Percentiles rank a stretch among this genome's conserved stretches.
Evolutionary conservation across 306 rosid genomes (phyloP).

Genomic region (Senna siamea): DNA sequence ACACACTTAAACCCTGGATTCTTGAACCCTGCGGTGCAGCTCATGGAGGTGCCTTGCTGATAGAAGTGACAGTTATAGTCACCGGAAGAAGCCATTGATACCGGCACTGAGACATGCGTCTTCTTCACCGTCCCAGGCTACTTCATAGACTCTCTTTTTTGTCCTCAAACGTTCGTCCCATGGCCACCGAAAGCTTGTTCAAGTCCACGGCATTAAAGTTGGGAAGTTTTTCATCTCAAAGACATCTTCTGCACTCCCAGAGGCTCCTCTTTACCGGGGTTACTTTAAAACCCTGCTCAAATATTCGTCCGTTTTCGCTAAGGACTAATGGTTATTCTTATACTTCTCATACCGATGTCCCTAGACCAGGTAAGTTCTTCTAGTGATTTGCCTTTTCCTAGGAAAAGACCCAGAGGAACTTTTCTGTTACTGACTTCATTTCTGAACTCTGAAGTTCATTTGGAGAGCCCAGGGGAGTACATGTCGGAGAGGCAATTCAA

Average conservation of each 20-base stretch:
- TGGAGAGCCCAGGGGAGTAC: slow-evolving; percentile 47
- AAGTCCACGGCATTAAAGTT: slow-evolving; percentile 44
- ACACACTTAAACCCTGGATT: not conserved
- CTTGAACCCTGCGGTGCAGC: not conserved
- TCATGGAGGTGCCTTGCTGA: slow-evolving; percentile 1
- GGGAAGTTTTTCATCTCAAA: slow-evolving; percentile 34
- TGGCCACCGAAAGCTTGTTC: slow-evolving; percentile 55
- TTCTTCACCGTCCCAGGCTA: slow-evolving; percentile 47
- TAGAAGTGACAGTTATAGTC: not conserved
- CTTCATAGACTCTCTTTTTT: slow-evolving; percentile 44
- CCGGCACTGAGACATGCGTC: slow-evolving; percentile 51
- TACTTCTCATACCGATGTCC: slow-evolving; percentile 47
- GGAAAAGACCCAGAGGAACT: not conserved
- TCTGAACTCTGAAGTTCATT: slow-evolving; percentile 40
- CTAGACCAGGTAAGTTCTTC: slow-evolving; percentile 48
- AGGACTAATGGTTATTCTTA: slow-evolving; percentile 62
- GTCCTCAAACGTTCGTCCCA: slow-evolving; percentile 40
- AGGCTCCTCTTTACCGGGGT: slow-evolving; percentile 46
- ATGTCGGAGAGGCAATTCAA: slow-evolving; percentile 16
- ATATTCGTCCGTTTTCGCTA: slow-evolving; percentile 48
- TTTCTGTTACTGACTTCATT: slow-evolving; percentile 27
- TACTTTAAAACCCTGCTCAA: slow-evolving; percentile 49
- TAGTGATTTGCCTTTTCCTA: not conserved
- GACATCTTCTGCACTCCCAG: slow-evolving; percentile 32
- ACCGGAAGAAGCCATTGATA: not conserved